Conservation (phyloP, 148 eudicot species). For the Rhododendron griersonianum region DNA sequence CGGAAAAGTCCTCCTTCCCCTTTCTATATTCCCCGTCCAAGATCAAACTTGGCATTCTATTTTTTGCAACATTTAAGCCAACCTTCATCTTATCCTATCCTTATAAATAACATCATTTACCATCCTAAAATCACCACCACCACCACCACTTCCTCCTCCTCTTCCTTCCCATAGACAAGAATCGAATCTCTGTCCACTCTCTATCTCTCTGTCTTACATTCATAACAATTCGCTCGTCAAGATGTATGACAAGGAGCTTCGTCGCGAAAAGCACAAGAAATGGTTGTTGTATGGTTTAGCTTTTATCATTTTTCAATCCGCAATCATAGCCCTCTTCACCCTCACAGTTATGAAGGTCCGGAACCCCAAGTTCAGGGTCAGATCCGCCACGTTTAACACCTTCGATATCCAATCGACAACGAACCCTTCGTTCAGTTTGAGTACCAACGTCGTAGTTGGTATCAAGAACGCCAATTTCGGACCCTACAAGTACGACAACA, state of each 20-base stretch:
- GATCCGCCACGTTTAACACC: background rate
- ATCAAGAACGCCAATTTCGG: constrained; percentile 18
- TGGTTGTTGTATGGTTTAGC: background rate
- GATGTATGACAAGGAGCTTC: constrained; percentile 1
- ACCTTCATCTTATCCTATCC: too few species aligned
- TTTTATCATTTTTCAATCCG: constrained; percentile 10
- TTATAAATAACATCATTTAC: too few species aligned
- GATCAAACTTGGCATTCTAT: too few species aligned
- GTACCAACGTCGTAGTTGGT: background rate
- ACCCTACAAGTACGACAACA: constrained; percentile 4
- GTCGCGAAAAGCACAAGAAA: constrained; percentile 17
- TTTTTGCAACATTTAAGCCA: too few species aligned
- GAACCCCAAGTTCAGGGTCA: constrained; percentile 16
- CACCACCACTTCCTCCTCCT: too few species aligned
- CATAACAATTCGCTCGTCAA: background rate
- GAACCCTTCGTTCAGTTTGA: constrained; percentile 1
- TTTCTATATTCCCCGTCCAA: too few species aligned
- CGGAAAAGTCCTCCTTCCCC: too few species aligned
- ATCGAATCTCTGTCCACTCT: background rate
- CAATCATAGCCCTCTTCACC: background rate
- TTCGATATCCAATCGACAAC: background rate
- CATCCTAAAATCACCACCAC: too few species aligned
- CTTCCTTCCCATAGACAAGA: too few species aligned
- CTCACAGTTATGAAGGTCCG: constrained; percentile 14
- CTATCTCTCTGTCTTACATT: background rate